phyloP scores from a whole-genome alignment of 768 basidiomycete genomes.

The Cystofilobasidium capitatum region DNA sequence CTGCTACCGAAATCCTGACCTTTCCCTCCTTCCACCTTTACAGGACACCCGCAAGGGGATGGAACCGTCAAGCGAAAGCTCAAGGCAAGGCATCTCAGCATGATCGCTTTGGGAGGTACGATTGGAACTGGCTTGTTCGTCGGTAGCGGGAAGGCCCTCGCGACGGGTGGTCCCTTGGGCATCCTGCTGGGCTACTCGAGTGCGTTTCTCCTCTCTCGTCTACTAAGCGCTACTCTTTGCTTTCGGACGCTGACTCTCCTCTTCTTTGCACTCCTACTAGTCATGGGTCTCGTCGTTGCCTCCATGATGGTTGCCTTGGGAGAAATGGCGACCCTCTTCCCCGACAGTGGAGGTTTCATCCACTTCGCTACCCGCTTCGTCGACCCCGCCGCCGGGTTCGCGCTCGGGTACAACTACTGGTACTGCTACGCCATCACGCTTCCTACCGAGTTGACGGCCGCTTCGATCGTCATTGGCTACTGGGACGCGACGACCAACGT shows the following conservation, averaged over 20 bases:
- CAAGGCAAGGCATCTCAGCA: constrained; percentile 2
- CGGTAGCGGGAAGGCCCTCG: constrained; percentile 9
- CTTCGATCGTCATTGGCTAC: constrained; percentile 58
- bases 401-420: constrained; percentile 48
- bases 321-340: constrained; percentile 32
- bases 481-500: constrained; percentile 43
- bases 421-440: constrained; percentile 31
- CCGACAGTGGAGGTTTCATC: constrained; percentile 33
- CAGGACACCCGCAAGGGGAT: not conserved
- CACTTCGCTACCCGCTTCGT: constrained; percentile 36
- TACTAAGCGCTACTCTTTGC: not conserved
- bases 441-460: constrained; percentile 46
- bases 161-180: constrained; percentile 17
- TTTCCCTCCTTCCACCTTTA: not conserved
- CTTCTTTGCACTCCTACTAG: not conserved
- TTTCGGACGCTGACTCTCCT: not conserved
- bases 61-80: constrained; percentile 13
- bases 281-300: constrained; percentile 20
- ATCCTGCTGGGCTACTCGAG: constrained; percentile 3
- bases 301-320: constrained; percentile 27
- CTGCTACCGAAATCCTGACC: no score
- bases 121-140: constrained; percentile 22
- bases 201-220: not conserved
- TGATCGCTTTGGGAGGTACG: constrained; percentile 19
- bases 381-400: constrained; percentile 41